Percentiles rank a stretch among this genome's conserved stretches.
phyloP scores from a whole-genome alignment of 306 rosid genomes.

The Fragaria ananassa region DNA sequence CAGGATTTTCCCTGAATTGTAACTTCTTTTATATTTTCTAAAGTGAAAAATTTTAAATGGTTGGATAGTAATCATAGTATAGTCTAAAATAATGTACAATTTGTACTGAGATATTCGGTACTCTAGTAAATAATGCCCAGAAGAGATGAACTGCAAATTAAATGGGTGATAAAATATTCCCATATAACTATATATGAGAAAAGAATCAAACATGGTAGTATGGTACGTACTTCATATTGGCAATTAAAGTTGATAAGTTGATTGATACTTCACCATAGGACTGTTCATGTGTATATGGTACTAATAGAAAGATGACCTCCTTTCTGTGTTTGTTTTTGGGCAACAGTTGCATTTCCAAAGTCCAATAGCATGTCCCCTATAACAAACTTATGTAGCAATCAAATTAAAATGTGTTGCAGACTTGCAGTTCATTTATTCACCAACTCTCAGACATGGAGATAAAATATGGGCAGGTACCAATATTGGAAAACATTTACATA shows the following conservation, averaged over 20 bases:
- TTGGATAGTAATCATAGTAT: not conserved
- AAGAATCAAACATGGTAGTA: not conserved
- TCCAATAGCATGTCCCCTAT: not conserved
- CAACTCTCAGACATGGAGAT: not conserved
- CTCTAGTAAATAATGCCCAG: not conserved
- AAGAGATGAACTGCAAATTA: not conserved
- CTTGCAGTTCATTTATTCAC: not conserved
- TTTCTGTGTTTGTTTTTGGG: not conserved
- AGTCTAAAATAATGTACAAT: not conserved
- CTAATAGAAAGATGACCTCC: not conserved
- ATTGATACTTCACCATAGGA: not conserved
- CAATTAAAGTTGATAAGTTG: constrained; percentile 8
- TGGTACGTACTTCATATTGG: constrained; percentile 2
- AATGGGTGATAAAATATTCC: not conserved
- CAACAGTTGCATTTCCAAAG: constrained; percentile 7
- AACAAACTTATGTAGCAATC: not conserved
- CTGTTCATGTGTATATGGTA: not conserved
- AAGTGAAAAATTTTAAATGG: not conserved
- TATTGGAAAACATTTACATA: not conserved
- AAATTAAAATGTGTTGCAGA: not conserved
- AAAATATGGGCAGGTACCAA: not conserved
- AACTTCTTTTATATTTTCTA: not conserved
- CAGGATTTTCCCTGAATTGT: not conserved
- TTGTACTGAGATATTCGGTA: not conserved
- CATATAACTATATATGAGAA: not conserved